phyloP scores from a whole-genome alignment of 1,284 basidiomycete species.

The Trichosporon sp. region DNA sequence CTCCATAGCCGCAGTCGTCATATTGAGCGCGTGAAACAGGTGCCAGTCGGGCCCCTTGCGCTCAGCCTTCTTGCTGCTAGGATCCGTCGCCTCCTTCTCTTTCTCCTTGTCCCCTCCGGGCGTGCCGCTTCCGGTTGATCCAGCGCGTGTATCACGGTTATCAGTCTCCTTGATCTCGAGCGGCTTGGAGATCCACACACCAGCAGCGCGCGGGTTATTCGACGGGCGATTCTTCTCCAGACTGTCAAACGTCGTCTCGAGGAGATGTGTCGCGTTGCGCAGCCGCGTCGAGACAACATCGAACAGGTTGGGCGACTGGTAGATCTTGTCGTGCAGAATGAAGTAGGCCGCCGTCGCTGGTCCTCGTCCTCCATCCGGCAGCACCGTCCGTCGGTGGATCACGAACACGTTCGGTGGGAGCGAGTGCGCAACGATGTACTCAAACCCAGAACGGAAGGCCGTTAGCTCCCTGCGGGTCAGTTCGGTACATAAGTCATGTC shows the following conservation, averaged over 20 bases:
- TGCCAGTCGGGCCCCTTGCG: constrained; percentile 29
- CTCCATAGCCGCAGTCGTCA: constrained; percentile 26
- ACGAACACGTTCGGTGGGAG: constrained; percentile 39
- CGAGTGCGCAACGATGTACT: constrained; percentile 41
- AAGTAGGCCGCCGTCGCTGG: constrained; percentile 34
- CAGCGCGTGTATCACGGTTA: neutral
- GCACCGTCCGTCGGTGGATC: constrained; percentile 36
- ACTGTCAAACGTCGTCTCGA: constrained; percentile 31
- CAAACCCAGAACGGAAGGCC: constrained; percentile 36
- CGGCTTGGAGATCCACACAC: constrained; percentile 33
- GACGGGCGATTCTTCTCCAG: constrained; percentile 34
- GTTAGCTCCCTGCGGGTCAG: constrained; percentile 27
- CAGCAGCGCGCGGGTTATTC: constrained; percentile 36
- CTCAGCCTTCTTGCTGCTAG: neutral
- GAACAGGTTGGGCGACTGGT: constrained; percentile 38
- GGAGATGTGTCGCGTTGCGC: constrained; percentile 26
- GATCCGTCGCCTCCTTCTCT: neutral
- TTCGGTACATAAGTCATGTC: neutral
- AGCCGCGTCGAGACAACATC: constrained; percentile 32
- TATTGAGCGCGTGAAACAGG: constrained; percentile 34
- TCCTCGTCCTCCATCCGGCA: constrained; percentile 24
- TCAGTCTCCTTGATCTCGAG: neutral
- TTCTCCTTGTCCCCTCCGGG: constrained; percentile 1
- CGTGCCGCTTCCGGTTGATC: neutral
- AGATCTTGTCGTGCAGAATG: constrained; percentile 40